These are phyloP conservation scores for Tripterygium wilfordii DNA, from an alignment of 177 flowering plant genomes.

Conservation along the genomic window DNA sequence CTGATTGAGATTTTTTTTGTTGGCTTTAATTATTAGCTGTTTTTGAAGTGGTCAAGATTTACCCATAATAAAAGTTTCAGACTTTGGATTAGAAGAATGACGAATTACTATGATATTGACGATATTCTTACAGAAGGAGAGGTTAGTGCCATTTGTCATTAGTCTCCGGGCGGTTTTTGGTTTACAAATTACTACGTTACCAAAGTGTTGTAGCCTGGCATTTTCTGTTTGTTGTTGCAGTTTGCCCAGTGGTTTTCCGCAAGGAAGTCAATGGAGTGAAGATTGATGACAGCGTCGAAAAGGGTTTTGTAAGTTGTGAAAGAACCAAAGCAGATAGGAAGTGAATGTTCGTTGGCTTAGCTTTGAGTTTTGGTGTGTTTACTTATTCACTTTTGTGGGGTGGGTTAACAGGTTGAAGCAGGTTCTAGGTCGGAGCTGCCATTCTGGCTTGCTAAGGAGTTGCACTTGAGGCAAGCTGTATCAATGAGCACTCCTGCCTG, in stretches of 20 bases:
- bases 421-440: conserved; percentile 88
- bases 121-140: conserved; percentile 84
- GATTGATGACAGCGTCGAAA: conserved; percentile 80
- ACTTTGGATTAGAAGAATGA: conserved; percentile 37
- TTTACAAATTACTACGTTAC: too few relatives aligned
- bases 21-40: too few relatives aligned
- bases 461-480: conserved; percentile 62
- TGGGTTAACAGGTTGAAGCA: conserved; percentile 58
- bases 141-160: conserved; percentile 41
- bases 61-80: too few relatives aligned
- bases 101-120: conserved; percentile 69
- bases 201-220: too few relatives aligned
- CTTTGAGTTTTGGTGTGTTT: neutral
- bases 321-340: neutral
- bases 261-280: conserved; percentile 75
- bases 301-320: conserved; percentile 42
- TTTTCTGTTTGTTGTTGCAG: conserved; percentile 22
- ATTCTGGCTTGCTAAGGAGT: conserved; percentile 89
- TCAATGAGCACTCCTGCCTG: conserved; percentile 53
- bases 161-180: too few relatives aligned
- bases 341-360: neutral
- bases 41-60: too few relatives aligned
- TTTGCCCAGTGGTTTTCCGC: conserved; percentile 59
- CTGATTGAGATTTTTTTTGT: too few relatives aligned
- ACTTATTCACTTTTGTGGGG: neutral